Conservation (phyloP, 2,329 filamentous ascomycete genomes). For the Aspergillus intermedius region DNA sequence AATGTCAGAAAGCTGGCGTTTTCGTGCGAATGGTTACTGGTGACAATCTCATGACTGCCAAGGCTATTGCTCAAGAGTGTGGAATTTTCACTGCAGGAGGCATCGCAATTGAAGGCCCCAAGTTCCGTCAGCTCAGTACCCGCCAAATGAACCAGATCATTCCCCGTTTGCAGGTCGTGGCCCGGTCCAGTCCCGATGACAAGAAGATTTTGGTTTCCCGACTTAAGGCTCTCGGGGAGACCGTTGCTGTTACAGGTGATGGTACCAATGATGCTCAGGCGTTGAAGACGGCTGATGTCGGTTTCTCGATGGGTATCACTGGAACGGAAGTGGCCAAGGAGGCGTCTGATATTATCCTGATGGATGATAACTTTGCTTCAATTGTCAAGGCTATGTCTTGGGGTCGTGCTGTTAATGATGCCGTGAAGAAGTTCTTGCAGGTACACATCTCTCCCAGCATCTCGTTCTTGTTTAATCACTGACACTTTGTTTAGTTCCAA, state of each 20-base stretch:
- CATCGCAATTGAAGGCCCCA: conserved; percentile 69
- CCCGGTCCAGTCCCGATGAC: conserved; percentile 68
- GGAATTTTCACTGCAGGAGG: conserved; percentile 65
- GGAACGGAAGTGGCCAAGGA: conserved; percentile 81
- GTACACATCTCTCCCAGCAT: conserved; percentile 5
- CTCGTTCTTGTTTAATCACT: background rate
- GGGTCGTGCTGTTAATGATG: conserved; percentile 71
- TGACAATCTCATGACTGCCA: conserved; percentile 72
- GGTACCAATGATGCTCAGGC: conserved; percentile 79
- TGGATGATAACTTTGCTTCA: conserved; percentile 84
- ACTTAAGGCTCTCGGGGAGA: conserved; percentile 66
- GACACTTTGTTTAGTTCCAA: conserved; percentile 28
- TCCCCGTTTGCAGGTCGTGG: conserved; percentile 63
- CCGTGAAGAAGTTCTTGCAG: conserved; percentile 66
- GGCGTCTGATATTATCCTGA: conserved; percentile 75
- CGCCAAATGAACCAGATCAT: conserved; percentile 61
- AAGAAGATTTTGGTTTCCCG: conserved; percentile 67
- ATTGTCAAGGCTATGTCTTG: conserved; percentile 78
- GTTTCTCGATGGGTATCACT: conserved; percentile 79
- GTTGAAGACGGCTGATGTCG: conserved; percentile 72
- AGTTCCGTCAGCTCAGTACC: conserved; percentile 65
- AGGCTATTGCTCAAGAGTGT: conserved; percentile 72
- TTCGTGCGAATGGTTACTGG: conserved; percentile 81
- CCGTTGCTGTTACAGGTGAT: conserved; percentile 75
- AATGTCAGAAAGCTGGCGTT: conserved; percentile 70